A percentile compares a stretch with the other conserved stretches of the same genome.
Evolutionary conservation across 441 rosid species (phyloP).

Genomic region (Sinapis alba): DNA sequence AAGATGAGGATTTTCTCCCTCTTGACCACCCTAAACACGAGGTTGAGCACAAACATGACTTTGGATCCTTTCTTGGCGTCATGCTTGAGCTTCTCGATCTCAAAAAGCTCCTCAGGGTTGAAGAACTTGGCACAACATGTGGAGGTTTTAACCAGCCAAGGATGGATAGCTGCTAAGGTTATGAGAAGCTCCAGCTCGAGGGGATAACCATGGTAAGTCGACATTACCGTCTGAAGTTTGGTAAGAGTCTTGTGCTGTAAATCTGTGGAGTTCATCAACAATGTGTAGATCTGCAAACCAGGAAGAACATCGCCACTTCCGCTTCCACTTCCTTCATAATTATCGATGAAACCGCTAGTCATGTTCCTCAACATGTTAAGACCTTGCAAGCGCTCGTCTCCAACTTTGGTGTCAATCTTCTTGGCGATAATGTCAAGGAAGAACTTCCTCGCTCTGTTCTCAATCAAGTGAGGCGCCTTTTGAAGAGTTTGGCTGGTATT

Average conservation of each 20-base stretch:
- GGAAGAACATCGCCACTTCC: constrained; percentile 74
- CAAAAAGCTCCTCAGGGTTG: constrained; percentile 44
- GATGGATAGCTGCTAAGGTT: constrained; percentile 90
- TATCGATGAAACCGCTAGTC: constrained; percentile 74
- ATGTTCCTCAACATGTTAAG: constrained; percentile 76
- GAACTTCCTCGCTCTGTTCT: constrained; percentile 78
- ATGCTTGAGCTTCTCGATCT: constrained; percentile 58
- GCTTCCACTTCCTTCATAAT: constrained; percentile 59
- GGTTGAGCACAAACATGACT: constrained; percentile 89
- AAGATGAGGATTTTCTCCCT: constrained; percentile 82
- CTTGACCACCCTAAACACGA: constrained; percentile 68
- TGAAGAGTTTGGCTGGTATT: constrained; percentile 40
- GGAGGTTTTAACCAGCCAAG: constrained; percentile 74
- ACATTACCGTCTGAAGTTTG: constrained; percentile 71
- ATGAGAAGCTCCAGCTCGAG: constrained; percentile 83
- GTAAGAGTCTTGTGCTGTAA: constrained; percentile 60
- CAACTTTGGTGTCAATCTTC: constrained; percentile 64
- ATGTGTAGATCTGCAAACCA: constrained; percentile 87
- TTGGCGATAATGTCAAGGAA: constrained; percentile 77
- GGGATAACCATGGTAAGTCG: constrained; percentile 63
- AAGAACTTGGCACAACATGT: constrained; percentile 69
- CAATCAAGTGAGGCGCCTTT: constrained; percentile 73
- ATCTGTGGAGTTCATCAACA: constrained; percentile 83
- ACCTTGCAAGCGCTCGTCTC: constrained; percentile 79
- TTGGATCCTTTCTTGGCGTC: constrained; percentile 78